Base-by-base conservation (phyloP, 2,329 filamentous ascomycete genomes). In the Thielaviopsis musarum region DNA sequence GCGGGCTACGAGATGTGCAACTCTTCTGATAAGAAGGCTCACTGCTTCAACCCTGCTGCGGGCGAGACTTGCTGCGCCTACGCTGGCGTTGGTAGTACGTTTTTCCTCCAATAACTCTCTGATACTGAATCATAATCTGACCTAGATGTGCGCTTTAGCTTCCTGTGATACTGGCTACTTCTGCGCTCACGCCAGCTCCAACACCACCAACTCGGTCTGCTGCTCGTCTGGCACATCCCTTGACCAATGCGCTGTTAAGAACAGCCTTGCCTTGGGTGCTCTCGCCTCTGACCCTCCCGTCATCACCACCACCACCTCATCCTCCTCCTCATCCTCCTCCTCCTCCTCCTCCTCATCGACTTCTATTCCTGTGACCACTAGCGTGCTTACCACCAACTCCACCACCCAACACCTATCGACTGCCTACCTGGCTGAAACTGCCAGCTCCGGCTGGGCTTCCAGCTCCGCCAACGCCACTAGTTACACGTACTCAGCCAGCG, bases 81-180 rank as follows among this genome's bases (percentile, higher is more conserved):
- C 51, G 75, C 78, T 65, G 72, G 72, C 65, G 73, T 72, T 63
- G 81, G 82, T 71, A 79, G 79, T 82, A 72, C 66, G 76, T 75
- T 54, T 54, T n/a, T n/a, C n/a, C 17, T 17, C 15, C 55, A 24
- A 21, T 57, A 5, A 17, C 6, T 48, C 24, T 21, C 49, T 30
- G 24, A 21, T 21, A 15, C 9, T 49, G 30, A 21, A 57, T 57
- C 15, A 13, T 17, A 5, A 57, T 9, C 59, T 62, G 51, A 62
- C 61, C 52, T 49, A 48, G n/a, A 54, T 24, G 30, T 34, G 5
- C 10, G 10, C 3, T 3, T 9, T 57, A 83, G 80, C 81, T 69
- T 79, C 81, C 34, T 85, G 82, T 68, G 75, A 80, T 34, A 68
- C 70, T 17, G 80, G 79, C 56, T 85, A 78, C 73, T 84, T 79